Evolutionary conservation across 306 rosid genomes (phyloP).

Genomic region (Quercus aquifolioides): DNA sequence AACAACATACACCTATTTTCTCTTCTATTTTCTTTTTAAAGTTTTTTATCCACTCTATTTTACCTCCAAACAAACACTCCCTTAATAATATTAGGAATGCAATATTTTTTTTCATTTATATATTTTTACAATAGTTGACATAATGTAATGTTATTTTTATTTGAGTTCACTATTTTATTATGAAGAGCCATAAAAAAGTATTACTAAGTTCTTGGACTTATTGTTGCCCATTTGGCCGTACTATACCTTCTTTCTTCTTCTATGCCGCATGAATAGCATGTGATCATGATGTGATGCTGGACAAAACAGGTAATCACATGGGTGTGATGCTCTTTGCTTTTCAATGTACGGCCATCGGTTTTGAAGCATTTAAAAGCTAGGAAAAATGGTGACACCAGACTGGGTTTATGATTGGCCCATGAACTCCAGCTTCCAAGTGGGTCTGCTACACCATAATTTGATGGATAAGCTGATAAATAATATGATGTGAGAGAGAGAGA

Average conservation of each 20-base stretch:
- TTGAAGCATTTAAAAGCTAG: background rate
- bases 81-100: too few species aligned
- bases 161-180: too few species aligned
- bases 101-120: too few species aligned
- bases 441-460: constrained; percentile 22
- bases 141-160: too few species aligned
- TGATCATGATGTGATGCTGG: background rate
- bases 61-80: too few species aligned
- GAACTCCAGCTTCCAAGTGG: background rate
- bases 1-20: too few species aligned
- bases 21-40: too few species aligned
- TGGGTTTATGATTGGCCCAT: background rate
- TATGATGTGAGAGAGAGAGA: too few species aligned
- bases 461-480: constrained; percentile 4
- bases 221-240: background rate
- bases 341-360: constrained; percentile 32
- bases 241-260: too few species aligned
- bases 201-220: too few species aligned
- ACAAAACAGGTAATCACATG: background rate
- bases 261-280: background rate
- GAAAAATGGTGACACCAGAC: background rate
- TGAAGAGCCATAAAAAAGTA: too few species aligned
- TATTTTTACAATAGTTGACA: too few species aligned
- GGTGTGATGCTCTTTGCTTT: constrained; percentile 1
- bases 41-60: rapidly evolving